A percentile compares a stretch with the other conserved stretches of the same genome.
phyloP scores from a whole-genome alignment of 2,329 filamentous ascomycete species.

The Tolypocladium tundrense region DNA sequence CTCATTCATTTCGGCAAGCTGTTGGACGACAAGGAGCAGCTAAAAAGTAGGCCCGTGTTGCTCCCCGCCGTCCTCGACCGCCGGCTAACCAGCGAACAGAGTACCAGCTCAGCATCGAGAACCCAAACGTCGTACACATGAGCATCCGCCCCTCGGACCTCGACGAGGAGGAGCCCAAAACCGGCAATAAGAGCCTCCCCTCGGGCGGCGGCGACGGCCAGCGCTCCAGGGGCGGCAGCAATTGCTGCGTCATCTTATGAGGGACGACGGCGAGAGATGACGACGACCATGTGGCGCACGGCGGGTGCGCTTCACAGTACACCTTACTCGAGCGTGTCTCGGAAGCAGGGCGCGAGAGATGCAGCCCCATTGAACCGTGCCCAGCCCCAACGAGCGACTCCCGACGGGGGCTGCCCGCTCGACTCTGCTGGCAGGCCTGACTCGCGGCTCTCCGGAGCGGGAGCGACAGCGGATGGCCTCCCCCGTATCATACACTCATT shows the following conservation, averaged over 20 bases:
- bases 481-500: neutral
- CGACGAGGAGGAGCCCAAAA: conserved; percentile 68
- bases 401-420: neutral
- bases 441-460: neutral
- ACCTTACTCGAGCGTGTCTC: neutral
- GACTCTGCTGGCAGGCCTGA: neutral
- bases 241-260: conserved; percentile 44
- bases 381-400: neutral
- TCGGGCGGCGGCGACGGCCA: conserved; percentile 29
- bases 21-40: conserved; percentile 74
- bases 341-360: neutral
- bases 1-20: conserved; percentile 88
- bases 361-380: neutral
- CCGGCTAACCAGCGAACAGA: conserved; percentile 37
- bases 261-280: neutral
- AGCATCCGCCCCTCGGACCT: conserved; percentile 80
- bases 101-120: conserved; percentile 64
- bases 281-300: neutral
- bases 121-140: conserved; percentile 88
- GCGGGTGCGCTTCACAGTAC: neutral
- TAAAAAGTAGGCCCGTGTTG: conserved; percentile 64
- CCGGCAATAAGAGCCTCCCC: conserved; percentile 41
- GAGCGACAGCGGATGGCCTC: neutral
- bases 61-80: neutral
- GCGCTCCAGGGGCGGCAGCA: conserved; percentile 27